Evolutionary conservation across 192 early-diverging fungal species (phyloP).

Genomic region (Umbelopsis ramanniana): DNA sequence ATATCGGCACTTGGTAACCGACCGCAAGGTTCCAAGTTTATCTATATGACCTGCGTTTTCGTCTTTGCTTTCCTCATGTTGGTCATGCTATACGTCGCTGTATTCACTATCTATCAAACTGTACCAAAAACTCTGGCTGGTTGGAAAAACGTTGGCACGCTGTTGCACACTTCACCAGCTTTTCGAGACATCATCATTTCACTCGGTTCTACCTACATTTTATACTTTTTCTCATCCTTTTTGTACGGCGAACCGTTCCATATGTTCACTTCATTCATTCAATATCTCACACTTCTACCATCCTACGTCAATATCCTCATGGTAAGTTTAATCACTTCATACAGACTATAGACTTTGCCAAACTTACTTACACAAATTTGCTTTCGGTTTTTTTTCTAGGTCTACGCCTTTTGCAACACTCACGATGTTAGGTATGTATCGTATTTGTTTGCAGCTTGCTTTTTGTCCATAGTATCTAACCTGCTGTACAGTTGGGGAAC

Average conservation of each 20-base stretch:
- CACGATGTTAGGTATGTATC: neutral
- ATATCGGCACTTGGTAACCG: constrained; percentile 90
- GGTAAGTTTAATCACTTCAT: constrained; percentile 54
- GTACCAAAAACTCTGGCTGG: constrained; percentile 27
- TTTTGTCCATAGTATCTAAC: neutral
- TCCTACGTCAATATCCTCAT: constrained; percentile 75
- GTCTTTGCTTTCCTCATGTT: constrained; percentile 82
- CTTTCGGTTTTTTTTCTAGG: neutral
- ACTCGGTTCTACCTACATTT: constrained; percentile 69
- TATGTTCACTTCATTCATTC: constrained; percentile 73
- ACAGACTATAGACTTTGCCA: too few species aligned
- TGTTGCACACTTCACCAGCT: constrained; percentile 27
- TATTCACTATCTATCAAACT: constrained; percentile 58
- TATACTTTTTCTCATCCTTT: constrained; percentile 75
- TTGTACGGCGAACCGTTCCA: constrained; percentile 79
- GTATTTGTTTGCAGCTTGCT: neutral
- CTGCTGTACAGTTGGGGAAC: constrained; percentile 71
- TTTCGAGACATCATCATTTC: constrained; percentile 71
- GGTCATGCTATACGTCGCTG: constrained; percentile 65
- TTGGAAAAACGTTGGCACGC: constrained; percentile 19
- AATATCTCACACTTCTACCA: constrained; percentile 78
- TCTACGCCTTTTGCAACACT: constrained; percentile 10
- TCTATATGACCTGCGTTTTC: constrained; percentile 70
- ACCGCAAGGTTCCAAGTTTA: constrained; percentile 80
- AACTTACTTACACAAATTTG: too few species aligned